Base-by-base conservation (phyloP, 1,284 basidiomycete genomes). In the Sporisorium exsertum region DNA sequence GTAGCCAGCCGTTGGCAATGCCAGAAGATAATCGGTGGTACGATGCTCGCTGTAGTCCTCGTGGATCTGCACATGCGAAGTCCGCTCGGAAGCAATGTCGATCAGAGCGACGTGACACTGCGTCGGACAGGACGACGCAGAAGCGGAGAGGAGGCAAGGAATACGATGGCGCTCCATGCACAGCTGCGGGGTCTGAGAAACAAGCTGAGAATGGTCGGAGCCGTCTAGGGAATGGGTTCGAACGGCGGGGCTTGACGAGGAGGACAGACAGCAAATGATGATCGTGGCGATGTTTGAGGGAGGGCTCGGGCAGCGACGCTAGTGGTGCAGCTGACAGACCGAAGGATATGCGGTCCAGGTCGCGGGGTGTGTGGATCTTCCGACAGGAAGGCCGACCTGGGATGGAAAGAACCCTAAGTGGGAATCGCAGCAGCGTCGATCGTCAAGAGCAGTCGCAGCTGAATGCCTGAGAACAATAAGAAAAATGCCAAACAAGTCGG, bases 51-150 rank as follows among this genome's bases (percentile, higher is more conserved):
- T 51, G 33, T 26, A 40, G 32, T 27, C 32, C 37, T 56, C 56
- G 46, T 56, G 61, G 51, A 49, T 57, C 55, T 62, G 58, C 63
- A 65, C 54, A 37, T 32, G 43, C 22, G 26, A 71, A 33, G 62
- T 71, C 68, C 68, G 68, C 68, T 71, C 68, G 68, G 68, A 71
- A 71, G 68, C 68, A 71, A 71, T 71, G 68, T 71, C 68, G 68
- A 71, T 71, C 68, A 55, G 26, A 29, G 20, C 40, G 58, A 59
- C 55, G 56, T 58, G 35, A 27, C 43, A 58, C 16, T 35, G 52
- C 50, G 68, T 58, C 68, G 50, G 58, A 58, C 40, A 52, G 29
- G 33, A 22, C 8, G 55, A 29, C 43, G 55, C 55, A 50, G 50
- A 13, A 45, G 50, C 35, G 46, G 55, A 55, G 47, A 45, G 27